Base-by-base conservation (phyloP, 2,329 filamentous ascomycete genomes). In the Sphaceloma murrayae region DNA sequence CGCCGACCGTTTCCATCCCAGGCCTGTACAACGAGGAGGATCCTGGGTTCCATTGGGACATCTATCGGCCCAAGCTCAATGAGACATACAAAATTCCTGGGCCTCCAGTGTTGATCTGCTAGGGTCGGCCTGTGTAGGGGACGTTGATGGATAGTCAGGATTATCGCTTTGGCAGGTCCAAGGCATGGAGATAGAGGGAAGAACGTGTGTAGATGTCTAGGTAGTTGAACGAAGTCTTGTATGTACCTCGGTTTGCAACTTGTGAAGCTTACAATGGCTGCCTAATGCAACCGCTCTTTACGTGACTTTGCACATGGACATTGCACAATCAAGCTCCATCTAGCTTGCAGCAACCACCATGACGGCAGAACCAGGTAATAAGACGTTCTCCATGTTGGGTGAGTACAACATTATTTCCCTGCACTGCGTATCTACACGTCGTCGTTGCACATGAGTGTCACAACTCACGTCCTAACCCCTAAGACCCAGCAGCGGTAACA, bases 361-460 rank as follows among this genome's bases (percentile, higher is more conserved):
- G 7, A 40, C 30, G 36, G 22, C 36, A 18, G 24, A 11, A 17
- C 3, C 36, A 18, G 18, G 30, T 2, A 40, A 22, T 5, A 40
- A 40, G 36, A 40, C 36, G 13, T 40, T 40, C 13, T 40, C 36
- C 18, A 40, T 40, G 36, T 26, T 40, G 18, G 36, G 36, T 40
- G 9, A 11, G 36, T 18, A 9, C n/a, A 4, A n/a, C n/a, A n/a
- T n/a, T n/a, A n/a, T n/a, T n/a, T n/a, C n/a, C n/a, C n/a, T n/a
- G n/a, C n/a, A n/a, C n/a, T n/a, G n/a, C n/a, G n/a, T n/a, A n/a
- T n/a, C n/a, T n/a, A n/a, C n/a, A n/a, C n/a, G n/a, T n/a, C n/a
- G n/a, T n/a, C n/a, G n/a, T n/a, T n/a, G n/a, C n/a, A n/a, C n/a
- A n/a, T n/a, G n/a, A n/a, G n/a, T n/a, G n/a, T n/a, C n/a, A n/a